Conservation (phyloP, 805 yeast species). For the Monosporozyma solicola region DNA sequence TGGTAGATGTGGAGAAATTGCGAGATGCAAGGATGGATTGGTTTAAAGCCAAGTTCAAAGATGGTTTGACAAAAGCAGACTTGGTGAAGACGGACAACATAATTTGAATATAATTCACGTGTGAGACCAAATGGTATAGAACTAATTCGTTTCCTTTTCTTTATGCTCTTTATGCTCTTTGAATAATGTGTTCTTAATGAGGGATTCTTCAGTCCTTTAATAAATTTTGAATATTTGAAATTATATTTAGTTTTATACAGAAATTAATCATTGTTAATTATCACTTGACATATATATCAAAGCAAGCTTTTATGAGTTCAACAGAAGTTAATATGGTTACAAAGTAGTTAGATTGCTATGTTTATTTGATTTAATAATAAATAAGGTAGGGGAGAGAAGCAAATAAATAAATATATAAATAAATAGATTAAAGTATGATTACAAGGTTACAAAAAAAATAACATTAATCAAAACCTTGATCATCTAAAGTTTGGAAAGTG, state of each 20-base stretch:
- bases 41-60: neutral
- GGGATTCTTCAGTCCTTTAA: neutral
- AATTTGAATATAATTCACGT: neutral
- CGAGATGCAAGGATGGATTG: neutral
- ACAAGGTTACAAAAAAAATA: neutral
- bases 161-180: too few species aligned
- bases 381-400: neutral
- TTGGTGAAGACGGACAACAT: neutral
- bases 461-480: slow-evolving; percentile 37
- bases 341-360: neutral
- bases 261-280: too few species aligned
- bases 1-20: neutral
- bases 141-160: too few species aligned
- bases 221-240: neutral
- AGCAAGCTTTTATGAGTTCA: too few species aligned
- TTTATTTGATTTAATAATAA: neutral
- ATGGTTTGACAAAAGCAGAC: neutral
- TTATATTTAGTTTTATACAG: neutral
- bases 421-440: neutral
- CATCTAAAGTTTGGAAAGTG: slow-evolving; percentile 59
- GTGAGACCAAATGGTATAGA: too few species aligned
- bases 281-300: too few species aligned
- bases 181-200: neutral
- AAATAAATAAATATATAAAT: neutral
- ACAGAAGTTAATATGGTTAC: too few species aligned